Conservation (phyloP, 2,329 filamentous ascomycete genomes). For the Fusarium decemcellulare region DNA sequence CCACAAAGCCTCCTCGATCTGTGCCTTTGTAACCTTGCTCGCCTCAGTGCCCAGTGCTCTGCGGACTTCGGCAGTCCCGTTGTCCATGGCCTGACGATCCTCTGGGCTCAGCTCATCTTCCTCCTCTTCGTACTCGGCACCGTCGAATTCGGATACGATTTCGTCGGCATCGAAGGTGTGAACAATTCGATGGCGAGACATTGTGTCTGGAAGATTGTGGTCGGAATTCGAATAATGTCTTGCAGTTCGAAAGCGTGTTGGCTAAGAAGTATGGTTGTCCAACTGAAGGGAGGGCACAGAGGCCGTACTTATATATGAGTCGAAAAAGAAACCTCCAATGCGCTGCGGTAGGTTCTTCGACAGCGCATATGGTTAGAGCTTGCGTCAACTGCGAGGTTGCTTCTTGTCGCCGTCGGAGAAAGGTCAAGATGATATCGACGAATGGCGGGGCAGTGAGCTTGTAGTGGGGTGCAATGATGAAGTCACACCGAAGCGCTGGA, state of each 20-base stretch:
- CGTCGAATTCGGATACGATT: slow-evolving; percentile 65
- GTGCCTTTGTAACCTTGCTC: slow-evolving; percentile 68
- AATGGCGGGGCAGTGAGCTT: slow-evolving; percentile 41
- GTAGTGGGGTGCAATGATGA: slow-evolving; percentile 45
- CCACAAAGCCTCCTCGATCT: slow-evolving; percentile 93
- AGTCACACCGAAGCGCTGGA: slow-evolving; percentile 37
- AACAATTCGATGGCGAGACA: slow-evolving; percentile 48
- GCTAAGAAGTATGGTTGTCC: not conserved
- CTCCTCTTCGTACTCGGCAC: slow-evolving; percentile 60
- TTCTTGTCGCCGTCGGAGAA: slow-evolving; percentile 3
- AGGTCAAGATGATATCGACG: slow-evolving; percentile 25
- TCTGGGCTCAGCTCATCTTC: slow-evolving; percentile 63
- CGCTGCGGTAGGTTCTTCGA: not conserved
- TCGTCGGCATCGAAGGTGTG: slow-evolving; percentile 64
- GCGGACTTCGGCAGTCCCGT: slow-evolving; percentile 77
- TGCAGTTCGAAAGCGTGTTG: slow-evolving; percentile 2
- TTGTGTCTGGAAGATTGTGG: slow-evolving; percentile 17
- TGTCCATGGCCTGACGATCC: slow-evolving; percentile 68
- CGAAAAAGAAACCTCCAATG: not conserved
- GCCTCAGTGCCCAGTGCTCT: slow-evolving; percentile 73
- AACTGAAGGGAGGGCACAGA: not conserved
- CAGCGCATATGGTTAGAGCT: not conserved
- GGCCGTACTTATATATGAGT: not conserved
- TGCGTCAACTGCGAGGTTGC: not conserved
- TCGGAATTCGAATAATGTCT: not conserved